Evolutionary conservation across 768 basidiomycete genomes (phyloP).

Genomic region (Leccinum disarticulatum): DNA sequence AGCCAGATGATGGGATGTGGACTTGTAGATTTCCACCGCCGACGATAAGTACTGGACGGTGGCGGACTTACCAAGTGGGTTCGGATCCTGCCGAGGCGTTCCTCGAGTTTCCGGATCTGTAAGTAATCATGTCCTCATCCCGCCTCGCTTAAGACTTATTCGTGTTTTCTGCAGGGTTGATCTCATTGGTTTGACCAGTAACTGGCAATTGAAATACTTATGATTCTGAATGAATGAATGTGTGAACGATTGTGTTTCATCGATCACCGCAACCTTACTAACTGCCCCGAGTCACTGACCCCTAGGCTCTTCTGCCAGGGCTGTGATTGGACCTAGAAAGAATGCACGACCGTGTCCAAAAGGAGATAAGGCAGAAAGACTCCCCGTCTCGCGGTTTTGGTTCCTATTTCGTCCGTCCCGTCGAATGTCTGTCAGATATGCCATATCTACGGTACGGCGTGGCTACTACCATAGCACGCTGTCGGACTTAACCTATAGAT

Average conservation of each 20-base stretch:
- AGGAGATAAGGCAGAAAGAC: not conserved
- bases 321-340: not conserved
- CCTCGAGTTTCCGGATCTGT: not conserved
- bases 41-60: not conserved
- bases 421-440: not conserved
- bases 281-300: not conserved
- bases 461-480: not conserved
- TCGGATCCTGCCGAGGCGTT: not conserved
- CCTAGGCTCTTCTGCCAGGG: not conserved
- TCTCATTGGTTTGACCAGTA: not conserved
- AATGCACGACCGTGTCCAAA: not conserved
- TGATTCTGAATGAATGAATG: not conserved
- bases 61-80: not conserved
- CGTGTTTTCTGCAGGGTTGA: too few relatives aligned
- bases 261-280: not conserved
- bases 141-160: not conserved
- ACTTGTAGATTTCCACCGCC: not conserved
- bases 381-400: not conserved
- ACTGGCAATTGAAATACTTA: too few relatives aligned
- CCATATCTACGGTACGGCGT: not conserved
- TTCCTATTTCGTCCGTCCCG: not conserved
- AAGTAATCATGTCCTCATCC: not conserved
- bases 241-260: not conserved
- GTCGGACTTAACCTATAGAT: not conserved
- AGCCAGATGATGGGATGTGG: not conserved